Evolutionary conservation across 805 yeast species (phyloP), one percentile per base, ranked within the genome.

Genomic region (Wickerhamiella brachini): DNA sequence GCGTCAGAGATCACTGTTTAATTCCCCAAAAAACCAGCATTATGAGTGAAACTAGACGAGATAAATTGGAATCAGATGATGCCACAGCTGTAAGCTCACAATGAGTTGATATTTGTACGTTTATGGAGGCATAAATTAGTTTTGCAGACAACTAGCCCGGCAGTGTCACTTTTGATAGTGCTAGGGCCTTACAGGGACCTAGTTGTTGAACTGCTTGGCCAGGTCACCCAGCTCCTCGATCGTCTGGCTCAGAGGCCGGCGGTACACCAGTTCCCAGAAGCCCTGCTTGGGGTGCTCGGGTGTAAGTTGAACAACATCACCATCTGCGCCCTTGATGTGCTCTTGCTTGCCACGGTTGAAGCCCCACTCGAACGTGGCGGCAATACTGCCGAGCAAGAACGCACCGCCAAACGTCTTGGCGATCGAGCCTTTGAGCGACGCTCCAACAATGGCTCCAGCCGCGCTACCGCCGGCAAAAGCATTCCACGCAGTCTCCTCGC

Each of bases 181-280:
- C n/a, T n/a, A n/a, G n/a, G n/a, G n/a, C n/a, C n/a, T n/a, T 13
- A 22, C 47, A 42, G 8, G 8, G 8, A 24, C 8, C 26, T n/a
- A 37, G 41, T 37, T 17, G 20, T 37, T 15, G 50, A 60, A 60
- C 56, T 59, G 62, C 53, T 60, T 58, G 47, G 60, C 61, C 18
- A 61, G 54, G 31, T 68, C 71, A 56, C 95, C 95, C 58, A 85
- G 72, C 61, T 80, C 81, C 54, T 78, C 82, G 24, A 83, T 76
- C 9, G 94, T 84, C 68, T 84, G 88, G 20, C 87, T 79, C 57
- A 85, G 69, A 17, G 95, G 95, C 62, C 85, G 77, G 72, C 95
- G 81, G 70, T 80, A 77, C 64, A 79, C 78, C 38, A 81, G 80
- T 56, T 85, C 90, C 88, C 88, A 86, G 69, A 84, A 83, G 39